Base-by-base conservation (phyloP, 768 basidiomycete species). In the Leucocoprinus leucothites region DNA sequence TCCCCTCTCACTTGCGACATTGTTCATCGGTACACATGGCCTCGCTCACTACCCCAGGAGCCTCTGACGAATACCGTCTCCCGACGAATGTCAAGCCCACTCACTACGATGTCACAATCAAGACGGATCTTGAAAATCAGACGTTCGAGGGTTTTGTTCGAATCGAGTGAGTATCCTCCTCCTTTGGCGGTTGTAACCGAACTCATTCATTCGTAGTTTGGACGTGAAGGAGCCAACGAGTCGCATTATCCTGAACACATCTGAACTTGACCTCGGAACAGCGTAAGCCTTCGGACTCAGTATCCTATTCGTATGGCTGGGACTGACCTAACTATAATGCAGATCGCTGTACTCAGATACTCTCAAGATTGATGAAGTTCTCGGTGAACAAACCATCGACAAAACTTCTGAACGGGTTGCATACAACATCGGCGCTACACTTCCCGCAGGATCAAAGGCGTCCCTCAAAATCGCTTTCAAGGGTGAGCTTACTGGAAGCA, bases 21-120 rank as follows among this genome's bases (percentile, higher is more conserved):
- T 45, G 44, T n/a, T 48, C 48, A 38, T 35, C 41, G 9, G 25
- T 35, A 43, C 54, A 56, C 3, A 73, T 75, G 70, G 64, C 66
- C 22, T 60, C 67, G 21, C 51, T 63, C 42, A 48, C 61, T 18
- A 34, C 60, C 8, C 53, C 64, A 49, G 58, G 57, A 19, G 53
- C 62, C 9, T 61, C 67, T 11, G 67, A 74, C 61, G 66, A 75
- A 53, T 81, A 81, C 63, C 84, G 89, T 61, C 80, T 92, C 51
- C 88, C 89, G 18, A 75, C 76, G 1, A 71, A 84, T 59, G 80
- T 89, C 51, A 82, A 77, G 62, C 86, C 91, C 11, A 78, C 69
- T 6, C 90, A 94, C 66, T 95, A 94, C 69, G 86, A 90, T 61
- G 65, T 94, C 48, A 83, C 82, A 44, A 72, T 94, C 65, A 83